Conservation (phyloP, 2,329 filamentous ascomycete genomes). For the Fragosphaeria purpurea region DNA sequence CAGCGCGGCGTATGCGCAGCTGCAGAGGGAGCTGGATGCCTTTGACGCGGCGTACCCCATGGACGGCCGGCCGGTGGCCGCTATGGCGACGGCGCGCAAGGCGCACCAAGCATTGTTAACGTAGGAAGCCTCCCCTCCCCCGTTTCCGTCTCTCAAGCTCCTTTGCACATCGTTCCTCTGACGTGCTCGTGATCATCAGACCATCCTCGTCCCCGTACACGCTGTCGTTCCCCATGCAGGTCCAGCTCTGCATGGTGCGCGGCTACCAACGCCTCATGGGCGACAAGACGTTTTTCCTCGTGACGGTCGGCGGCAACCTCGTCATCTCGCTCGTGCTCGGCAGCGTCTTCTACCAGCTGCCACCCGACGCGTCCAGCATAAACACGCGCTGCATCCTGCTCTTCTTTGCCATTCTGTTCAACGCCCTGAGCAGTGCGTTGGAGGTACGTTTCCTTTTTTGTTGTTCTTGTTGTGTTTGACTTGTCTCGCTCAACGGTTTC, state of each 20-base stretch:
- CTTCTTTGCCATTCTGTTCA: conserved; percentile 82
- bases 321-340: conserved; percentile 27
- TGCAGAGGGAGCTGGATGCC: conserved; percentile 43
- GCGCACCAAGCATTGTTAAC: conserved; percentile 52
- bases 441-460: conserved; percentile 29
- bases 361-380: conserved; percentile 28
- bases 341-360: conserved; percentile 8
- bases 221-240: conserved; percentile 63
- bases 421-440: conserved; percentile 69
- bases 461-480: too few relatives aligned
- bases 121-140: too few relatives aligned
- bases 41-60: conserved; percentile 45
- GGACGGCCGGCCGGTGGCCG: conserved; percentile 40
- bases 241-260: conserved; percentile 68
- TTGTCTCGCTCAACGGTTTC: too few relatives aligned
- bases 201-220: conserved; percentile 70
- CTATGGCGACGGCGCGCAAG: conserved; percentile 41
- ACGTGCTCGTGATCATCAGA: conserved; percentile 15
- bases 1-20: conserved; percentile 37
- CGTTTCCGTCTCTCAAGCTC: too few relatives aligned
- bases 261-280: conserved; percentile 67
- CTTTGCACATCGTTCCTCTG: too few relatives aligned
- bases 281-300: conserved; percentile 64
- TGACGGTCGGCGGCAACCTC: conserved; percentile 60
- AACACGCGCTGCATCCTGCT: conserved; percentile 60